Evolutionary conservation across 768 basidiomycete genomes (phyloP), one percentile per base, ranked within the genome.

Genomic region (Ramaria rubella): DNA sequence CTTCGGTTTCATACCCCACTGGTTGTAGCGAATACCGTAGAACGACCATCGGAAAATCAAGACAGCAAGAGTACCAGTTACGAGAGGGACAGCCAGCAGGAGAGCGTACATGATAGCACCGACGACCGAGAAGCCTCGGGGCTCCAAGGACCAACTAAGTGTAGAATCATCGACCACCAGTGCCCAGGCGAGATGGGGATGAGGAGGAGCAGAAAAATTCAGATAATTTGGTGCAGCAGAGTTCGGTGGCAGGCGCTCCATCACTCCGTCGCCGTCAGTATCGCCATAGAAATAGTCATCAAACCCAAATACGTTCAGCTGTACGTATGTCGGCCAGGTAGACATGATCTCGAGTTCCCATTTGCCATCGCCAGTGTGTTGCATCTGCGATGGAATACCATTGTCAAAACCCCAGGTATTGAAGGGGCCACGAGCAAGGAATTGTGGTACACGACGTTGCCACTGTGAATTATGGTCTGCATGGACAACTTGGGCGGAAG

Each of bases 271-370:
- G 27, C 77, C 83, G 65, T 96, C 94, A 12, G 81, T 73, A 64
- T 96, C 94, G 58, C 94, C 94, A 62, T 94, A 95, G 74, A 86
- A 96, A 73, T 82, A 96, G 63, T 94, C 83, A 66, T 94, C 92
- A 68, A 83, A 94, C 57, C 83, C 87, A 76, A 85, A 95, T 52
- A 95, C 86, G 71, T 95, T 94, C 55, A 95, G 76, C 69, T 96
- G 90, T 29, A 95, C 74, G 62, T 83, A 92, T 1, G 89, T 86
- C 5, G 94, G 94, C 94, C 94, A 96, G 11, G 79, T 73, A 30
- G 89, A 81, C 86, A 92, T 93, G 66, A 95, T 85, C 69, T 92
- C 86, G 46, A 94, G 77, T 60, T 90, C 83, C 91, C 93, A 95
- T 49, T 76, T 74, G 50, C 85, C 80, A 46, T 90, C 78, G 6